Percentiles rank a stretch among this genome's conserved stretches.
Conservation (phyloP, 1,284 basidiomycete genomes). For the Ustilago curta region DNA sequence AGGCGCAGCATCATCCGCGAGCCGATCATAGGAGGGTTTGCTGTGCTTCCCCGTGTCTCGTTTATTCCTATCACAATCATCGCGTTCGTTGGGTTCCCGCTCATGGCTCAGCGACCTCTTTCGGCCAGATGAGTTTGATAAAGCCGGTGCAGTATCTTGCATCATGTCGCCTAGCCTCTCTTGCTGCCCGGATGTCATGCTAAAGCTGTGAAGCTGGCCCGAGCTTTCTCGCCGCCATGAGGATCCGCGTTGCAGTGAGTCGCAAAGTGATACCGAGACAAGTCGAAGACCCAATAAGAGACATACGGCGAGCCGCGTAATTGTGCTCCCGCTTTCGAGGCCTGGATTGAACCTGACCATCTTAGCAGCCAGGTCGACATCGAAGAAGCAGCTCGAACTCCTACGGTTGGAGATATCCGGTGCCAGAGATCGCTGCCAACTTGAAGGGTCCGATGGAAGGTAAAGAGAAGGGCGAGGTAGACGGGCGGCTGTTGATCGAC, state of each 20-base stretch:
- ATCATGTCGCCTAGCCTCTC: not conserved
- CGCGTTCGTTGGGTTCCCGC: not conserved
- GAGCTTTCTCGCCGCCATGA: not conserved
- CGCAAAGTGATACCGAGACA: conserved; percentile 8
- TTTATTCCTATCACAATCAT: not conserved
- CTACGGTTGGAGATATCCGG: not conserved
- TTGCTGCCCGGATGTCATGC: not conserved
- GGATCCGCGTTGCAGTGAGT: not conserved
- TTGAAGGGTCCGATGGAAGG: too few relatives aligned
- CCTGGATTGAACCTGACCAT: conserved; percentile 24
- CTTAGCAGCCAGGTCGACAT: not conserved
- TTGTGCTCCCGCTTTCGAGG: conserved; percentile 15
- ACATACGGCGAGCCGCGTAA: conserved; percentile 22
- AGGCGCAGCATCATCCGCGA: not conserved
- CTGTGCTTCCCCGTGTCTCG: not conserved
- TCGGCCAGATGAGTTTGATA: not conserved
- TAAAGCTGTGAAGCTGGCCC: not conserved
- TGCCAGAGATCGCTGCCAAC: not conserved
- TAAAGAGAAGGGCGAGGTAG: too few relatives aligned
- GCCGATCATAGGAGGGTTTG: not conserved
- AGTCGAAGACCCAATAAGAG: conserved; percentile 26
- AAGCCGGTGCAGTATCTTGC: not conserved
- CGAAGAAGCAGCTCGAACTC: not conserved
- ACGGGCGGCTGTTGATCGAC: too few relatives aligned
- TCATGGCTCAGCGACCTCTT: not conserved